Conservation (phyloP, 73 alveolate genomes). For the Symbiodinium pilosum region DNA sequence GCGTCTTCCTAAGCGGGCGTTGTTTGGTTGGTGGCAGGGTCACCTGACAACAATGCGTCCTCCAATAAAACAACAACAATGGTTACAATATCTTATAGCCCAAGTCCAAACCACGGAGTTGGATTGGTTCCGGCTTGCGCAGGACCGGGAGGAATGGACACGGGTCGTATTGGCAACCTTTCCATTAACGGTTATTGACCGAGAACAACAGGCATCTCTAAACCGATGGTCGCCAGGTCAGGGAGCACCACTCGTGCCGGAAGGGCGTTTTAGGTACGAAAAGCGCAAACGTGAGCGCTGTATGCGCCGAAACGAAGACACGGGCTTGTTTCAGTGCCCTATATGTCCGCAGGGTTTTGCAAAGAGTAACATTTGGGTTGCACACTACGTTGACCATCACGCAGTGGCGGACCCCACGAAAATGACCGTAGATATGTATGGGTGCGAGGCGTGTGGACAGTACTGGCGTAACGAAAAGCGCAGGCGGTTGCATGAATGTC, state of each 20-base stretch:
- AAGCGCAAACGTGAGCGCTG: not conserved
- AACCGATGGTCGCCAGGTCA: not conserved
- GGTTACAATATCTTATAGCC: not conserved
- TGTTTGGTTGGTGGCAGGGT: constrained; percentile 23
- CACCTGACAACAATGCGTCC: not conserved
- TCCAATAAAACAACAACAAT: not conserved
- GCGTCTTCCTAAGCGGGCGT: constrained; percentile 18
- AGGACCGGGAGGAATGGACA: constrained; percentile 10
- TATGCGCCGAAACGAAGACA: not conserved
- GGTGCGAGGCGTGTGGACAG: not conserved
- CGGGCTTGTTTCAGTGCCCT: not conserved
- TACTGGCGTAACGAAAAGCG: not conserved
- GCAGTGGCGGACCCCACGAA: not conserved
- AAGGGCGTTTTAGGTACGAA: not conserved
- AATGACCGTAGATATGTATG: not conserved
- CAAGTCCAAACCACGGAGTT: not conserved
- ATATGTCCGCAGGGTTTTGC: not conserved
- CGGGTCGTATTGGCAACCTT: not conserved
- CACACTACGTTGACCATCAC: constrained; percentile 18
- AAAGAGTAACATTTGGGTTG: not conserved
- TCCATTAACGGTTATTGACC: not conserved
- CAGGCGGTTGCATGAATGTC: not conserved
- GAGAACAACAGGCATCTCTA: not conserved
- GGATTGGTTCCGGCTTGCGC: constrained; percentile 54
- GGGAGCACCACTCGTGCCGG: not conserved